Evolutionary conservation across 345 rosid species (phyloP).

Genomic region (Arabidopsis thaliana): TAIR10.1 NC_003076.8:1933501-1934000

Average conservation of each 20-base stretch:
- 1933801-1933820: neutral
- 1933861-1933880: neutral
- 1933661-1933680: neutral
- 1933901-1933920: neutral
- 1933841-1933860: neutral
- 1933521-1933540: neutral
- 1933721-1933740: neutral
- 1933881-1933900: constrained; percentile 22
- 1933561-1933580: neutral
- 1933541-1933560: too few species aligned
- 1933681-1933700: neutral
- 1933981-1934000: neutral
- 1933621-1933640: neutral
- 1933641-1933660: neutral
- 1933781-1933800: neutral
- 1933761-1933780: neutral
- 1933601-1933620: neutral
- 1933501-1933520: neutral
- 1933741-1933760: neutral
- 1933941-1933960: neutral
- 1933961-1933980: neutral
- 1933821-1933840: neutral
- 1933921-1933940: neutral
- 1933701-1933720: neutral
- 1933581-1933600: neutral